Evolutionary conservation across 148 eudicot genomes (phyloP), one percentile per base, ranked within the genome.

Genomic region (Rhododendron ovatum): DNA sequence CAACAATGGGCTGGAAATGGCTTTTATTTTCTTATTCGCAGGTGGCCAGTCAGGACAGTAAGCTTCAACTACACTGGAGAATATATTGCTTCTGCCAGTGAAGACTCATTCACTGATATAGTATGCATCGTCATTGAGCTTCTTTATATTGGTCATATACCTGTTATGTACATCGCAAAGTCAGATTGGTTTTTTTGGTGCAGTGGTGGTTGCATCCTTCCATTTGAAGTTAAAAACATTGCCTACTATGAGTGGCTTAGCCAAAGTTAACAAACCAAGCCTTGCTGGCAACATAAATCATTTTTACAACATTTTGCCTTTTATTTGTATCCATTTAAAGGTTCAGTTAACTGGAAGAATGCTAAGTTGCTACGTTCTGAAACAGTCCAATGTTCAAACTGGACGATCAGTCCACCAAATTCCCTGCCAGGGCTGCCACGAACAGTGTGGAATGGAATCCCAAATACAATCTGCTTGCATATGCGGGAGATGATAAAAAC

Each of bases 401-500:
- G 99, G 99, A 76, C 90, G 96, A 35, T 92, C 99, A 41, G 95
- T 94, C 80, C 98, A 96, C 89, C 99, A 96, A 86, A 96, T 96
- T 81, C 96, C 98, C 65, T 96, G 98, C 85, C 93, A n/a, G 96
- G 18, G 99, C 98, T 50, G 99, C 99, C 47, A 95, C 94, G 96
- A 95, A 95, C 83, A 96, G 99, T 69, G 99, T 96, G 48, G 98
- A 96, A 87, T 96, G 99, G 99, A 96, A 96, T 89, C 98, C 99
- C 10, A 95, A 93, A 76, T 90, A 88, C 88, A 95, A 95, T 84
- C 89, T 96, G 89, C 98, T 96, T 88, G 99, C 98, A 57, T 96
- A 94, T 85, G 99, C 98, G 78, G 98, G 99, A 80, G 99, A 96
- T 86, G 99, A 96, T 86, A 96, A 96, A 88, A 94, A 95, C 91